Percentiles rank a stretch among this genome's conserved stretches.
phyloP scores from a whole-genome alignment of 1,139 yeast species.

The Meyerozyma carpophila region DNA sequence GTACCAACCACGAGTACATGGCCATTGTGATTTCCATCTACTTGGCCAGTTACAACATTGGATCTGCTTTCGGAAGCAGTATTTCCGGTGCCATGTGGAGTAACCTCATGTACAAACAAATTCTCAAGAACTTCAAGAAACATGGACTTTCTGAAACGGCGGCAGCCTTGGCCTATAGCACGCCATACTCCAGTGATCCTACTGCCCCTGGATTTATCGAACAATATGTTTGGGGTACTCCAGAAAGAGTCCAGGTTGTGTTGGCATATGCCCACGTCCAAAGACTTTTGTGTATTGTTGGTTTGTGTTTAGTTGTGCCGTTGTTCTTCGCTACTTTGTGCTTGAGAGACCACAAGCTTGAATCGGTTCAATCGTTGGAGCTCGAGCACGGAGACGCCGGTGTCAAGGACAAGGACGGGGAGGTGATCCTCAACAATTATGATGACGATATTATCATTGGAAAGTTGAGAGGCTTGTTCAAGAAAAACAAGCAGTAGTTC shows the following conservation, averaged over 20 bases:
- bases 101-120: slow-evolving; percentile 30
- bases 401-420: slow-evolving; percentile 4
- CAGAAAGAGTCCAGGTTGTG: slow-evolving; percentile 26
- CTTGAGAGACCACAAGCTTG: slow-evolving; percentile 29
- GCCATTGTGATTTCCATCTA: slow-evolving; percentile 56
- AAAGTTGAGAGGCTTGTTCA: neutral
- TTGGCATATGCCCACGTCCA: slow-evolving; percentile 30
- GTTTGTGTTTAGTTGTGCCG: slow-evolving; percentile 29
- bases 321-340: slow-evolving; percentile 25
- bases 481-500: neutral
- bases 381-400: slow-evolving; percentile 5
- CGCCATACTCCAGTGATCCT: slow-evolving; percentile 17
- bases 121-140: slow-evolving; percentile 14
- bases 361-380: slow-evolving; percentile 17
- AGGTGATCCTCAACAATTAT: slow-evolving; percentile 10
- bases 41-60: slow-evolving; percentile 52
- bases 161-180: slow-evolving; percentile 16
- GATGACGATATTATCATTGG: slow-evolving; percentile 7
- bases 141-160: neutral
- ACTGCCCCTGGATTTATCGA: slow-evolving; percentile 12
- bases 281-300: slow-evolving; percentile 25
- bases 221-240: slow-evolving; percentile 27
- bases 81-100: slow-evolving; percentile 69
- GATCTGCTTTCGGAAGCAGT: slow-evolving; percentile 51
- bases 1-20: slow-evolving; percentile 59